Percentiles rank a stretch among this genome's conserved stretches.
Evolutionary conservation across 495 filamentous ascomycete genomes (phyloP).

Genomic region (Daldinia loculata): DNA sequence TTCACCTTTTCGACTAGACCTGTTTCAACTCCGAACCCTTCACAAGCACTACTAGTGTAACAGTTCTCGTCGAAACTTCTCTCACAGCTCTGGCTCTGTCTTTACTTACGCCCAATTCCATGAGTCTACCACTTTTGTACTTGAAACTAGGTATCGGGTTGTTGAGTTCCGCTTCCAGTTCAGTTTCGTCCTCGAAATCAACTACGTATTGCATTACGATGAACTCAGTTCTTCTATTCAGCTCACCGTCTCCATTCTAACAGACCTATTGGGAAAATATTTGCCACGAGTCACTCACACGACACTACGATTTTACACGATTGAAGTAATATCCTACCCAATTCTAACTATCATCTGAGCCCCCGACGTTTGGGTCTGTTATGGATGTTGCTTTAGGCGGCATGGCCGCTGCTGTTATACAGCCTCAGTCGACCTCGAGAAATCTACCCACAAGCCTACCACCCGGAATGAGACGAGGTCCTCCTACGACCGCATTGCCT

Average conservation of each 20-base stretch:
- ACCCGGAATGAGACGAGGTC: conserved; percentile 49
- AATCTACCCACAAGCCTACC: conserved; percentile 53
- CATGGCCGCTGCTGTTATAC: conserved; percentile 42
- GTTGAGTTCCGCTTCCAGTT: conserved; percentile 6
- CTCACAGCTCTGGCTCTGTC: conserved; percentile 1
- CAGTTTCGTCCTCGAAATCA: conserved; percentile 7
- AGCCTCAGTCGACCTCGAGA: conserved; percentile 43
- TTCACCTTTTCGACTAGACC: conserved; percentile 33
- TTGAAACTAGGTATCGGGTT: conserved; percentile 4
- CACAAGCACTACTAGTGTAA: conserved; percentile 17
- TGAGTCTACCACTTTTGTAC: conserved; percentile 5
- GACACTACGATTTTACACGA: conserved; percentile 7
- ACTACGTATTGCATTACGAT: conserved; percentile 16
- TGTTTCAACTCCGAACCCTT: conserved; percentile 39
- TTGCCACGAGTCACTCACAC: neutral
- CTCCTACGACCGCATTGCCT: conserved; percentile 48
- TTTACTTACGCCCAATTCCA: conserved; percentile 8
- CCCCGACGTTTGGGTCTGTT: conserved; percentile 6
- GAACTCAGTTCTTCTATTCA: conserved; percentile 7
- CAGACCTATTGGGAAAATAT: conserved; percentile 10
- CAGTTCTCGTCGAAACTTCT: conserved; percentile 30
- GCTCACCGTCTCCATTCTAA: conserved; percentile 10
- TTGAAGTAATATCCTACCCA: conserved; percentile 7
- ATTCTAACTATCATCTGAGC: conserved; percentile 1
- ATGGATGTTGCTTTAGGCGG: conserved; percentile 45